Evolutionary conservation across 2,329 filamentous ascomycete genomes (phyloP), one percentile per base, ranked within the genome.

Genomic region (Xylaria arbuscula): DNA sequence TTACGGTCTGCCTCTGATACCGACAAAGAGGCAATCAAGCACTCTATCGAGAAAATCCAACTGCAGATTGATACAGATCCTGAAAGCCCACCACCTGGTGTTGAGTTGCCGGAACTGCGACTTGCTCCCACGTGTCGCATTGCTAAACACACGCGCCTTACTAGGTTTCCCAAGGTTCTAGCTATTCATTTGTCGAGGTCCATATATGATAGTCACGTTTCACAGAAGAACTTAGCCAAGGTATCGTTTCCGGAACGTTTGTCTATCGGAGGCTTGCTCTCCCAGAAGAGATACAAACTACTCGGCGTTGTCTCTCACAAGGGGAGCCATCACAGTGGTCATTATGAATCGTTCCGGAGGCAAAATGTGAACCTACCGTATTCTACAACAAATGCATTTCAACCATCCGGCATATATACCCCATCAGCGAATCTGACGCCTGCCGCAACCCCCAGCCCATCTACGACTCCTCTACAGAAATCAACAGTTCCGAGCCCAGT

Each of bases 271-370:
- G 90, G 93, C 0, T 83, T 98, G 28, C 81, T 96, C 51, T 87
- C 92, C 65, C 90, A 92, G 76, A 92, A 90, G 71, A 91, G 88
- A 77, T 99, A 98, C 81, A 93, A 90, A 75, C 85, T 99, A 5
- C 86, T 97, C 0, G 93, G 92, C 13, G 88, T 97, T 42, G 93
- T 99, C 42, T 97, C 93, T 24, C 96, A 99, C 78, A 97, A 97
- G 76, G 96, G 96, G 45, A 97, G 93, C 70, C 96, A 99, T 78
- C 91, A 97, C 77, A 97, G 94, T 75, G 96, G 96, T 0, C 96
- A 99, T 78, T 99, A 99, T 81, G 96, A 99, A 79, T 95, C 94
- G 0, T 98, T 98, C 80, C 88, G 96, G 40, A 88, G 96, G 45
- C 96, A 98, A 80, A 91, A 93, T 67, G 82, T 93, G 9, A 89